phyloP scores from a whole-genome alignment of 169 alveolate species.

The Ichthyophthirius multifiliis region DNA sequence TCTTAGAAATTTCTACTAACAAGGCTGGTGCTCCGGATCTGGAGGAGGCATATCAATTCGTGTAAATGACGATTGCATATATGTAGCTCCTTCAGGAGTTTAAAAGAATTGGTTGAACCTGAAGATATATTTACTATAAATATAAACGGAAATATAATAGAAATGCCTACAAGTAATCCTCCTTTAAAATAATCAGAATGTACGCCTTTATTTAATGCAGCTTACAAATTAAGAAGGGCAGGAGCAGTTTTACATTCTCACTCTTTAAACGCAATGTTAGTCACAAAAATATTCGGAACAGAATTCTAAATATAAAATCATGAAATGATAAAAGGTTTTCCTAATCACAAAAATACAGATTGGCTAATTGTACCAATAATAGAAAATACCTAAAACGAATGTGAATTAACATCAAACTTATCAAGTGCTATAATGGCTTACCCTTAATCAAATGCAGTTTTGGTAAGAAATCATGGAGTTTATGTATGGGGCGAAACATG shows the following conservation, averaged over 20 bases:
- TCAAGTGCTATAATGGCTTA: conserved; percentile 1
- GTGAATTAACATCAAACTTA: conserved; percentile 4
- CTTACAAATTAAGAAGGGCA: not conserved
- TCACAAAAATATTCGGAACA: not conserved
- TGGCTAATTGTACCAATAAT: conserved; percentile 4
- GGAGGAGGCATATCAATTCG: conserved; percentile 32
- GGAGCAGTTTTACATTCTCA: conserved; percentile 28
- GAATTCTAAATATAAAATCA: not conserved
- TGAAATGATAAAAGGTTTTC: conserved; percentile 31
- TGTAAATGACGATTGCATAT: conserved; percentile 1
- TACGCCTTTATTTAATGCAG: conserved; percentile 15
- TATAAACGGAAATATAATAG: conserved; percentile 10
- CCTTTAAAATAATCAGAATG: conserved; percentile 13
- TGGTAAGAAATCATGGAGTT: conserved; percentile 16
- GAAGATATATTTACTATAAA: conserved; percentile 12
- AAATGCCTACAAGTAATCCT: not conserved
- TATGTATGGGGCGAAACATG: conserved; percentile 21
- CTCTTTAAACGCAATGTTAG: not conserved
- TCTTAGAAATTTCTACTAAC: not conserved
- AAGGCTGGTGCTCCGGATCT: conserved; percentile 25
- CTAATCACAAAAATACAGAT: conserved; percentile 1
- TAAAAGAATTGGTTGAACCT: conserved; percentile 8
- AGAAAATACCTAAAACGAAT: conserved; percentile 24
- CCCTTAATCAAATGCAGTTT: conserved; percentile 13
- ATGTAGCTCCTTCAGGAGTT: conserved; percentile 28